phyloP scores from a whole-genome alignment of 345 rosid species.

The Citrus hindsii region DNA sequence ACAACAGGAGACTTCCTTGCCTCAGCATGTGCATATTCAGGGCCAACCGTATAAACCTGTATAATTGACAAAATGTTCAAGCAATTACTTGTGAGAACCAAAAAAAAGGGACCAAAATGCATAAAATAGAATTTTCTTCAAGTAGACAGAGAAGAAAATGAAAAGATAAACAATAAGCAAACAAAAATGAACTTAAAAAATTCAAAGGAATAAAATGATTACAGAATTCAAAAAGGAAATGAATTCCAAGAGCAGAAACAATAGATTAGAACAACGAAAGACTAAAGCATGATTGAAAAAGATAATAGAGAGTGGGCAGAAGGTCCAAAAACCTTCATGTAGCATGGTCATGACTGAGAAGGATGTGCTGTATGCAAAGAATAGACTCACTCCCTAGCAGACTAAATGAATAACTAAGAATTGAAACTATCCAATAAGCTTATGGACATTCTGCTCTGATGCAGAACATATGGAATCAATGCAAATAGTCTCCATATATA shows the following conservation, averaged over 20 bases:
- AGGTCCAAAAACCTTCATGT: not conserved
- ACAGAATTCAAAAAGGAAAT: not conserved
- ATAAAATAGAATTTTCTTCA: not conserved
- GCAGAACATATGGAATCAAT: not conserved
- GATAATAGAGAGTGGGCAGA: not conserved
- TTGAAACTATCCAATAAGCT: not conserved
- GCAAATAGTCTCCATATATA: not conserved
- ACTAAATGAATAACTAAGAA: not conserved
- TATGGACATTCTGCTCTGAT: not conserved
- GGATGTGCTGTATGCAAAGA: not conserved
- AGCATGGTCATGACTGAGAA: slow-evolving; percentile 3
- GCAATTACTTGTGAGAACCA: slow-evolving; percentile 13
- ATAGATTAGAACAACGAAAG: not conserved
- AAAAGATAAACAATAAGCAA: not conserved
- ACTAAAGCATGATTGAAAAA: not conserved
- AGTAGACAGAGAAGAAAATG: not conserved
- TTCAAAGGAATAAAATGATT: not conserved
- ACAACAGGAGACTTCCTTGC: slow-evolving; percentile 99
- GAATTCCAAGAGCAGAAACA: not conserved
- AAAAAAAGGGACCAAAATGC: not conserved
- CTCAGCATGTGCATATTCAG: slow-evolving; percentile 99
- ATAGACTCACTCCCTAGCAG: not conserved
- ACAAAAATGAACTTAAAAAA: not conserved
- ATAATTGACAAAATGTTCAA: slow-evolving; percentile 27
- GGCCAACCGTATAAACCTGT: slow-evolving; percentile 97